Conservation (phyloP, 768 basidiomycete species). For the Daedaleopsis nitida region DNA sequence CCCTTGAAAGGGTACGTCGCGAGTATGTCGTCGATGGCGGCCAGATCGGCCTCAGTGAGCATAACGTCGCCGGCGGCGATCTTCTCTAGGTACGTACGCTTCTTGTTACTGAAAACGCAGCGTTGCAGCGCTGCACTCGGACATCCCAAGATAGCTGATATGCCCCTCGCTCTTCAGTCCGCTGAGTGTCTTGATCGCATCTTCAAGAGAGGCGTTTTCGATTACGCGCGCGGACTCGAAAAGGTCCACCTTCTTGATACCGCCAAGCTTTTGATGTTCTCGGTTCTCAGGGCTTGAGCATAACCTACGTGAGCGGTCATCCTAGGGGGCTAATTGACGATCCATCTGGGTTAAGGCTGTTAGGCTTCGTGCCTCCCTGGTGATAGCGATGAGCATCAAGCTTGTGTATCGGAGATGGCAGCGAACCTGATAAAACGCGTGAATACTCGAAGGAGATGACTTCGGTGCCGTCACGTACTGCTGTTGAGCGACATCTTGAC, state of each 20-base stretch:
- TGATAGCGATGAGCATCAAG: neutral
- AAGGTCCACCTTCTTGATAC: conserved; percentile 60
- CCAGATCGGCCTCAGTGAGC: conserved; percentile 35
- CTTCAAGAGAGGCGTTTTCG: conserved; percentile 39
- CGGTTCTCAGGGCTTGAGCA: conserved; percentile 36
- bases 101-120: conserved; percentile 32
- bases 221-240: conserved; percentile 58
- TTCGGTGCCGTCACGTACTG: conserved; percentile 32
- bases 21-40: conserved; percentile 42
- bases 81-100: conserved; percentile 45
- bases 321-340: conserved; percentile 28
- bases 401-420: neutral
- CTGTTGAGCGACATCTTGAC: conserved; percentile 53
- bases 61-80: conserved; percentile 41
- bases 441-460: conserved; percentile 7
- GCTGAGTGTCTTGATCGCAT: conserved; percentile 43
- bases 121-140: conserved; percentile 52
- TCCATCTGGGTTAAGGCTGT: conserved; percentile 20
- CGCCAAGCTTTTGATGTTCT: conserved; percentile 48
- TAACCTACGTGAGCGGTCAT: neutral
- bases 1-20: conserved; percentile 40
- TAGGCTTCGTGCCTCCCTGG: conserved; percentile 27
- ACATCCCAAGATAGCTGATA: conserved; percentile 61
- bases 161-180: conserved; percentile 54
- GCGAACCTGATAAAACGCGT: conserved; percentile 30